Base-by-base conservation (phyloP, 2,329 filamentous ascomycete species). In the Cladobotryum mycophilum region DNA sequence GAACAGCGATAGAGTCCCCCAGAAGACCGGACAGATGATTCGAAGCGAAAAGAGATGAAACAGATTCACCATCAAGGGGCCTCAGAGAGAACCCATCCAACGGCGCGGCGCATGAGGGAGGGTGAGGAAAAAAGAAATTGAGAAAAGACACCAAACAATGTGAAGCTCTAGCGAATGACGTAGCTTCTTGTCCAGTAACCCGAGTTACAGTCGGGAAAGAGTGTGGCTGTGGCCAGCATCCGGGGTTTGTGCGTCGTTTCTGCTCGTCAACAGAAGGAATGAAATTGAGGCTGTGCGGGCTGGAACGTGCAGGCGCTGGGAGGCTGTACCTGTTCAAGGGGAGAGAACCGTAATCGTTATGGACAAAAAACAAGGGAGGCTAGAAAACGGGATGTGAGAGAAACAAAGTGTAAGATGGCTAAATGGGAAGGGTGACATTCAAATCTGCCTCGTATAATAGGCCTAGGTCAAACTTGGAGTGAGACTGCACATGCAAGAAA, bases 191-290 rank as follows among this genome's bases (percentile, higher is more conserved):
- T 41, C 34, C 45, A 43, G 17, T 34, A 22, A 18, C 40, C 38
- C 44, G 48, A 47, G 49, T 51, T 43, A 47, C 45, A 30, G 49
- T 40, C 45, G n/a, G 41, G 42, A 41, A 40, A 45, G 33, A 47
- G 40, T 45, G 50, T 52, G 50, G 50, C 50, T 52, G 47, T 52
- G 50, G 42, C 41, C 50, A 36, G 42, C 50, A 52, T 52, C 42
- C 50, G 41, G 47, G 30, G 46, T 17, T 48, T 17, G 22, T 41
- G 47, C 38, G 33, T 46, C 45, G 47, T 18, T 15, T 38, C 45
- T 45, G 41, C 22, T 7, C 20, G 22, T 33, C 36, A 17, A 12
- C 15, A 30, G 30, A 48, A 33, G 37, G 14, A 38, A 13, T 20
- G 15, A 13, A 13, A 15, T 18, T 43, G 41, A 25, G 41, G 41